Base-by-base conservation (phyloP, 805 yeast genomes). In the Nakazawaea siamensis region DNA sequence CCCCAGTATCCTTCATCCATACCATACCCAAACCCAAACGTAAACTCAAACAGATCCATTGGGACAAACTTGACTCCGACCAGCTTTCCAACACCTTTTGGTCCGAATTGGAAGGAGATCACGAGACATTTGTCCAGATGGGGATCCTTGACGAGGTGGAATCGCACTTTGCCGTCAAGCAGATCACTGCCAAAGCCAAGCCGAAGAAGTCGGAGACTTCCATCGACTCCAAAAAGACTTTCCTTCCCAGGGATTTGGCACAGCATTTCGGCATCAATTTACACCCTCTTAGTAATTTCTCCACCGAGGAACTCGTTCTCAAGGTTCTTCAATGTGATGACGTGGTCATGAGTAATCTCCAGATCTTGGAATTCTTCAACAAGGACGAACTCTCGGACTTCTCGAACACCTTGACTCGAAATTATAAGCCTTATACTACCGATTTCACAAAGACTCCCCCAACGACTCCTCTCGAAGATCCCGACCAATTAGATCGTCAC, bases 241-340 rank as follows among this genome's bases (percentile, higher is more conserved):
- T 80, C 42, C 65, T 92, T 33, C 72, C 94, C 1, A 67, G 94
- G 41, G 97, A 90, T 48, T 60, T 87, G 29, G 84, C 95, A 1
- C 98, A 92, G 52, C 97, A 86, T 48, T 87, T 92, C 62, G 95
- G 95, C 26, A 92, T 92, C 50, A 88, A 90, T 51, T 64, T 92
- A 34, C 97, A 92, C 52, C 68, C 76, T 61, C 85, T 76, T 57
- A 67, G 85, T 4, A 62, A 62, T 27, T 44, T 73, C 16, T 45
- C 78, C 1, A 94, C 80, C 25, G 74, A 70, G 4, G 81, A 73
- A 28, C 66, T 90, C 19, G 79, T 90, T 6, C 35, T 46, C n/a
- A 80, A 79, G 51, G 73, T 92, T 7, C 60, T 92, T 41, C 70
- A 66, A 30, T 92, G 98, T 60, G 82, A 84, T 35, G 62, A 62